Evolutionary conservation across 306 rosid genomes (phyloP), one percentile per base, ranked within the genome.

Genomic region (Cucumis hystrix): DNA sequence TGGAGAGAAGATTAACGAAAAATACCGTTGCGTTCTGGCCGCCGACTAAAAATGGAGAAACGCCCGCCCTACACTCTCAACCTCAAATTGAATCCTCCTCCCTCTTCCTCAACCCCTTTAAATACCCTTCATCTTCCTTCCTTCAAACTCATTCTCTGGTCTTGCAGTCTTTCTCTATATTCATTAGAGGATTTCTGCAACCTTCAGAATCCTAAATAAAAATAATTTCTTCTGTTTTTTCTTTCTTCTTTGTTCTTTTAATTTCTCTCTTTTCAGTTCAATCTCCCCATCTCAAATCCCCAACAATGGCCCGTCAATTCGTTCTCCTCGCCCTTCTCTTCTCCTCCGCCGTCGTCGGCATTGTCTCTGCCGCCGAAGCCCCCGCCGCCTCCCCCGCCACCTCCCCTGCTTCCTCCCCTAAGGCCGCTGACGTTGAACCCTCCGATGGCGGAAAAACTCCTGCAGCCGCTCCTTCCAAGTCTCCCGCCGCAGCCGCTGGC

Each of bases 291-390:
- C 57, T 81, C 23, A 49, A 63, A 51, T 2, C 67, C 58, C 41
- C 51, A 63, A 82, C 80, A 85, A 85, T 83, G 1, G 75, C 75
- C 49, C 79, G 82, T 39, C 84, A 82, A 79, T 3, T 81, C 28
- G 0, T 84, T 14, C 79, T 85, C 68, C 64, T 85, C 56, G 86
- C 91, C 41, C 87, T 90, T 49, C 87, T 90, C n/a, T 12, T 88
- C 41, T 85, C 81, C 8, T 80, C 84, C 0, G 89, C 83, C 78
- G n/a, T 82, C 37, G 79, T 64, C 8, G 85, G 80, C 2, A 80
- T 55, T 41, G 76, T 51, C 57, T 85, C 52, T 1, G 87, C 52
- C 6, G 87, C 80, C 0, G 39, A 75, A 45, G 71, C 87, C 1
- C 88, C 91, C 10, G 30, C 84, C 2, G 4, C 59, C 41, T 61